Evolutionary conservation across 1,284 basidiomycete genomes (phyloP).

Genomic region (Amylostereum areolatum): DNA sequence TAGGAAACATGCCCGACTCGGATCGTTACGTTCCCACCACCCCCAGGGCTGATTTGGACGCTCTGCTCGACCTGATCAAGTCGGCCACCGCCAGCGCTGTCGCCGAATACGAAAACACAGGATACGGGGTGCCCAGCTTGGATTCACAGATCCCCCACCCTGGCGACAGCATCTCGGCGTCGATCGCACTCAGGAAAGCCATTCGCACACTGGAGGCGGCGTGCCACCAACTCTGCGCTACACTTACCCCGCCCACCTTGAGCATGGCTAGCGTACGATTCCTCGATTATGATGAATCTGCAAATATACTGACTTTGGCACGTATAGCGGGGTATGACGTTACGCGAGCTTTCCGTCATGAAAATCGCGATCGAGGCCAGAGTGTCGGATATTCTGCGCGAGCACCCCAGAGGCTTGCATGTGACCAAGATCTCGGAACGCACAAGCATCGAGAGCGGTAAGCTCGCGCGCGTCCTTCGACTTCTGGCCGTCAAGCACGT

Average conservation of each 20-base stretch:
- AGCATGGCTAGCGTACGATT: conserved; percentile 23
- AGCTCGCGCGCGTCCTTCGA: conserved; percentile 29
- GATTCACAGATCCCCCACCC: conserved; percentile 20
- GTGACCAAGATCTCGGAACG: conserved; percentile 22
- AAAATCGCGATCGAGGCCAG: conserved; percentile 8
- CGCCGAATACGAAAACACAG: conserved; percentile 9
- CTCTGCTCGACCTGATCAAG: conserved; percentile 10
- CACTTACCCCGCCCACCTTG: conserved; percentile 24
- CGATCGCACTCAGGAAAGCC: conserved; percentile 17
- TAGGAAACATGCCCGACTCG: no score
- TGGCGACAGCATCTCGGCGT: conserved; percentile 17
- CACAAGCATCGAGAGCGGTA: conserved; percentile 23
- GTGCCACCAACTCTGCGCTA: conserved; percentile 23
- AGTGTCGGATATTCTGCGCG: conserved; percentile 24
- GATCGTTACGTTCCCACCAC: no score
- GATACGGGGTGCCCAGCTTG: conserved; percentile 18
- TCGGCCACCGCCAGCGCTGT: conserved; percentile 9
- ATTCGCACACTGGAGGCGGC: conserved; percentile 25
- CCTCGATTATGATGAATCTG: background rate
- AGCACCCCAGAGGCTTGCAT: conserved; percentile 24
- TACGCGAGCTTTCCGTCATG: background rate
- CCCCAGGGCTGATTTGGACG: no score
- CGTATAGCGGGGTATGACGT: background rate
- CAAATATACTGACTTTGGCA: background rate
- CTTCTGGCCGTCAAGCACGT: conserved; percentile 29